Base-by-base conservation (phyloP, 2,329 filamentous ascomycete species). In the Cladosporium sp. region DNA sequence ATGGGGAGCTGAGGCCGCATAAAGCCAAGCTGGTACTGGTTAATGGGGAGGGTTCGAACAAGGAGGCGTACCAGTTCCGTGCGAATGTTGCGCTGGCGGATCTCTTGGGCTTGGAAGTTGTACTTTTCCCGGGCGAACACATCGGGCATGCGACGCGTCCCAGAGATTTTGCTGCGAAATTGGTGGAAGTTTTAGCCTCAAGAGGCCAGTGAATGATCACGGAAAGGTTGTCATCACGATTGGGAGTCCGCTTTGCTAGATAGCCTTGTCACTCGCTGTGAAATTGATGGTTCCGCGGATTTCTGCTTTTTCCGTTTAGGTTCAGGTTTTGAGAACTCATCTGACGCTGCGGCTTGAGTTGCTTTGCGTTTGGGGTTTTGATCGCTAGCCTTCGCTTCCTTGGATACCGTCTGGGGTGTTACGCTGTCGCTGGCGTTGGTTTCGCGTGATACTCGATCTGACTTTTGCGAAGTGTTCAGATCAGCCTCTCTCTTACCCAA, bases 401-500 rank as follows among this genome's bases (percentile, higher is more conserved):
- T 28, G 14, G n/a, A 7, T 0, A 28, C 3, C n/a, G 12, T 5
- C 33, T 57, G n/a, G 5, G 29, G 2, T 3, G 14, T 0, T 6
- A 5, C 18, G 11, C 28, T 26, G 10, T n/a, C 21, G 23, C 18
- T 40, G 3, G 18, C 12, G 10, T 14, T 10, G 4, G 31, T 16
- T 4, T 26, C n/a, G 18, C n/a, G 16, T 18, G 28, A 31, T 21
- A 33, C 11, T 21, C 37, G 23, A 11, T 44, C 16, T 40, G 37
- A 29, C 23, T 23, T 10, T 23, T 26, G 18, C 26, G 29, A 8
- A 23, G n/a, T 23, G 4, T 28, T 16, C 11, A 65, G 40, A 21
- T 75, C 71, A 8, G 69, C 66, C 74, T 67, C 68, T 56, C 72
- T 72, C 68, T 69, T 86, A 73, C 91, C 85, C 59, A 91, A 74